phyloP scores from a whole-genome alignment of 2,329 filamentous ascomycete species.

The Botrytis pseudocinerea region DNA sequence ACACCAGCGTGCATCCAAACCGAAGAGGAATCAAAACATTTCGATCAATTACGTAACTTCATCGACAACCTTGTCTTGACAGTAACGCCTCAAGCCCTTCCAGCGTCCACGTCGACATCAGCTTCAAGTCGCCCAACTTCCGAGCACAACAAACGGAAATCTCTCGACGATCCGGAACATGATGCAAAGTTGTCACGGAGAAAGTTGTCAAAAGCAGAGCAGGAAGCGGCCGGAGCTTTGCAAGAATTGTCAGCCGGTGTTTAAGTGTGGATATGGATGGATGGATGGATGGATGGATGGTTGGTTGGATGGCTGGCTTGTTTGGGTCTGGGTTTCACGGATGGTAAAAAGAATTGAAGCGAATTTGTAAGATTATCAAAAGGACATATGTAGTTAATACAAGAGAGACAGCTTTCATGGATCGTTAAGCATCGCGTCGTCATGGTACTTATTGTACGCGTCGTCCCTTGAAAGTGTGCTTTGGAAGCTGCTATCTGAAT shows the following conservation, averaged over 20 bases:
- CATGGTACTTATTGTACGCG: not conserved
- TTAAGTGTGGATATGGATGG: not conserved
- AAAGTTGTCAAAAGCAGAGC: conserved; percentile 24
- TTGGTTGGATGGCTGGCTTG: not conserved
- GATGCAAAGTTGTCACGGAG: conserved; percentile 11
- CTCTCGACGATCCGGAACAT: conserved; percentile 18
- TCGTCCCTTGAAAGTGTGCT: not conserved
- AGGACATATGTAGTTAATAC: conserved; percentile 6
- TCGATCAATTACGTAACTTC: conserved; percentile 25
- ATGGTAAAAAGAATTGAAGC: conserved; percentile 22
- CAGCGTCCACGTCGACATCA: not conserved
- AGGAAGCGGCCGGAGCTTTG: conserved; percentile 21
- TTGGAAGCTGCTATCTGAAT: not conserved
- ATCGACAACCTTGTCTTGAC: conserved; percentile 24
- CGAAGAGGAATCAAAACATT: conserved; percentile 23
- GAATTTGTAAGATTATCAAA: conserved; percentile 11
- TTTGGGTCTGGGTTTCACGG: conserved; percentile 18
- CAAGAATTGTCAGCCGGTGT: conserved; percentile 23
- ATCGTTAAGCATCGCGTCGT: not conserved
- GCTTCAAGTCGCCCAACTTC: not conserved
- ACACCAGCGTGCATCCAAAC: conserved; percentile 24
- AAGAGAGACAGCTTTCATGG: conserved; percentile 15
- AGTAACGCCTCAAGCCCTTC: conserved; percentile 15
- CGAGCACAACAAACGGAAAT: conserved; percentile 24
- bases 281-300: not conserved